Base-by-base conservation (phyloP, 306 rosid genomes). In the Boehmeria nivea region DNA sequence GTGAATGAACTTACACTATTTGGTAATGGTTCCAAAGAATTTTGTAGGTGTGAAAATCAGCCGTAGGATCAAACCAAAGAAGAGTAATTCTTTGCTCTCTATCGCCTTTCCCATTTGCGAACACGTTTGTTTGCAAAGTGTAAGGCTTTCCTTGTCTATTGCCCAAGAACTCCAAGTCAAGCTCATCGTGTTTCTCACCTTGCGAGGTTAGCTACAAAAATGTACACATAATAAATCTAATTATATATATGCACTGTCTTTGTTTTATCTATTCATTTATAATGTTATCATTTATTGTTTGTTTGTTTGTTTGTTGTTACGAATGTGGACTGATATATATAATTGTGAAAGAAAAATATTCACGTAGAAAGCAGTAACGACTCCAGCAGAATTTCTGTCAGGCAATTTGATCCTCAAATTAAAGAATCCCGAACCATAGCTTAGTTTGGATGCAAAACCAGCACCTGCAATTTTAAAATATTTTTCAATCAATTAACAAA, bases 81-180 rank as follows among this genome's bases (percentile, higher is more conserved):
- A 0, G 43, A 19, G 63, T 40, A 33, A 11, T 17, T 12, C 78
- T 74, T 72, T 85, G 86, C 65, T 85, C 94, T 60, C 86, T 72
- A 0, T 11, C 8, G 0, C 78, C 85, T 4, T 13, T 0, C 14
- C 88, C 94, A 20, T 74, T 33, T 54, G 50, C 76, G 50, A 39
- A 79, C 6, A 85, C 72, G 65, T 85, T 85, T 5, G 94, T 81
- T 22, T 81, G 94, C 38, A 85, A 33, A 43, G 45, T 54, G 42
- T 51, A 39, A 23, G 75, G 80, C 28, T 61, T 64, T 24, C 86
- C 84, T 60, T 64, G 61, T 43, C 31, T 54, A 3, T 74, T 76
- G 0, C 94, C 94, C 77, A 85, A 51, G 67, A 81, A 79, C 69
- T 85, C 94, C 17, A 74, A 76, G 65, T 81, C 89, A 28, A 85